Percentiles rank a stretch among this genome's conserved stretches.
Conservation (phyloP, 1,139 yeast species). For the Zygoascus sp. region DNA sequence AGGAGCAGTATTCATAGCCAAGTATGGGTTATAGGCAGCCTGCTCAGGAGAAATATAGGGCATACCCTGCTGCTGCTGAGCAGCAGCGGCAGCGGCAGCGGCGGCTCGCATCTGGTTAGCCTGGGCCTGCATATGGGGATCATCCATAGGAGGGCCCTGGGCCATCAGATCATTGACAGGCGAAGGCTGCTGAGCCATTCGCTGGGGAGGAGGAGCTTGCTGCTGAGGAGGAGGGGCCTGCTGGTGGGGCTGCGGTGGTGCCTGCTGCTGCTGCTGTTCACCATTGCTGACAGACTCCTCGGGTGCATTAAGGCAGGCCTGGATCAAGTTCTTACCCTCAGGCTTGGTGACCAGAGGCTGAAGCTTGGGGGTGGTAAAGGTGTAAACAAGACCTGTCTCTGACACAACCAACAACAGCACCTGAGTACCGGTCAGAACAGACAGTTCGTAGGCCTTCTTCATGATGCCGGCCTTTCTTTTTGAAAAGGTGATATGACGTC, state of each 20-base stretch:
- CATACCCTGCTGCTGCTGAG: conserved; percentile 14
- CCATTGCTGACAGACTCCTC: conserved; percentile 37
- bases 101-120: conserved; percentile 13
- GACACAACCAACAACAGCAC: conserved; percentile 89
- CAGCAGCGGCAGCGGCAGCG: conserved; percentile 15
- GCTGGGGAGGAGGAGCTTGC: conserved; percentile 17
- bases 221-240: conserved; percentile 15
- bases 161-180: conserved; percentile 16
- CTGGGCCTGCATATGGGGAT: conserved; percentile 13
- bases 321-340: conserved; percentile 94
- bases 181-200: conserved; percentile 16
- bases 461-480: conserved; percentile 98
- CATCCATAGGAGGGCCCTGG: conserved; percentile 12
- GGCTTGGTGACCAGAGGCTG: conserved; percentile 96
- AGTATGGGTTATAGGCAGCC: conserved; percentile 30
- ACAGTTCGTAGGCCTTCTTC: conserved; percentile 95
- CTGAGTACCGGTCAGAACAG: conserved; percentile 95
- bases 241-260: conserved; percentile 20
- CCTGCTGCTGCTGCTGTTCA: conserved; percentile 19
- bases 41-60: conserved; percentile 30
- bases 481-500: conserved; percentile 95
- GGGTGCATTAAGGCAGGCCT: conserved; percentile 95
- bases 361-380: conserved; percentile 97
- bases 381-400: conserved; percentile 95
- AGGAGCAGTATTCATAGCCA: conserved; percentile 19